Conservation (phyloP, 2,329 filamentous ascomycete genomes). For the Biscogniauxia mediterranea region DNA sequence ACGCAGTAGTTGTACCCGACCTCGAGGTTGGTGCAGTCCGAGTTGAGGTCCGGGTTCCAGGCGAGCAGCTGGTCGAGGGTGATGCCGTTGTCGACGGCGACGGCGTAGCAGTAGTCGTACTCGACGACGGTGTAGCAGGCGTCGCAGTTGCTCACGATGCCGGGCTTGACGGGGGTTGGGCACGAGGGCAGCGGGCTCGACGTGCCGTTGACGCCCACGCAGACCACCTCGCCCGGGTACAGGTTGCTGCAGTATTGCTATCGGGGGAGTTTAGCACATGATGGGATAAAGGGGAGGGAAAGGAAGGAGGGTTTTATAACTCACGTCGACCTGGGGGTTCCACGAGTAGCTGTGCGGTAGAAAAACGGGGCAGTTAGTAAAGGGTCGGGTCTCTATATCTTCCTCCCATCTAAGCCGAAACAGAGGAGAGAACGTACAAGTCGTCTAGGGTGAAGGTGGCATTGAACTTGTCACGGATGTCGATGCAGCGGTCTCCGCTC, state of each 20-base stretch:
- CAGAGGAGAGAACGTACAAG: constrained; percentile 19
- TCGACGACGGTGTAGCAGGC: constrained; percentile 23
- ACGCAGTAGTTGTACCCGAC: constrained; percentile 29
- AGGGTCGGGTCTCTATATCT: background rate
- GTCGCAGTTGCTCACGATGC: constrained; percentile 20
- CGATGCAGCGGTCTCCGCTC: constrained; percentile 20
- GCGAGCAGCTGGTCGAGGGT: constrained; percentile 13
- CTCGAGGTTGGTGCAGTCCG: constrained; percentile 22
- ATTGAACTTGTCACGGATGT: constrained; percentile 19
- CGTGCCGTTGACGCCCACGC: constrained; percentile 12
- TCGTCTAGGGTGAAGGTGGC: constrained; percentile 33
- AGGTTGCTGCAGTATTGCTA: constrained; percentile 22
- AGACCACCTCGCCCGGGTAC: constrained; percentile 20
- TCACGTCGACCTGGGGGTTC: constrained; percentile 18
- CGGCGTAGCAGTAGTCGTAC: constrained; percentile 20
- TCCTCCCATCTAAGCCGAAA: background rate
- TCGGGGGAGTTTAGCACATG: background rate
- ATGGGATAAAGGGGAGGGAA: too few species aligned
- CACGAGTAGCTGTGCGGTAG: constrained; percentile 11
- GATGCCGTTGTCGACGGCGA: constrained; percentile 12
- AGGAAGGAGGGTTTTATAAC: constrained; percentile 4
- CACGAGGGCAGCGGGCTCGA: constrained; percentile 12
- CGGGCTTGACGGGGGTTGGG: constrained; percentile 17
- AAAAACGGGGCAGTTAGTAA: background rate
- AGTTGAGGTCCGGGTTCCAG: constrained; percentile 25